Evolutionary conservation across 1,284 basidiomycete species (phyloP), one percentile per base, ranked within the genome.

Genomic region (Cryptococcus jaspeensis): DNA sequence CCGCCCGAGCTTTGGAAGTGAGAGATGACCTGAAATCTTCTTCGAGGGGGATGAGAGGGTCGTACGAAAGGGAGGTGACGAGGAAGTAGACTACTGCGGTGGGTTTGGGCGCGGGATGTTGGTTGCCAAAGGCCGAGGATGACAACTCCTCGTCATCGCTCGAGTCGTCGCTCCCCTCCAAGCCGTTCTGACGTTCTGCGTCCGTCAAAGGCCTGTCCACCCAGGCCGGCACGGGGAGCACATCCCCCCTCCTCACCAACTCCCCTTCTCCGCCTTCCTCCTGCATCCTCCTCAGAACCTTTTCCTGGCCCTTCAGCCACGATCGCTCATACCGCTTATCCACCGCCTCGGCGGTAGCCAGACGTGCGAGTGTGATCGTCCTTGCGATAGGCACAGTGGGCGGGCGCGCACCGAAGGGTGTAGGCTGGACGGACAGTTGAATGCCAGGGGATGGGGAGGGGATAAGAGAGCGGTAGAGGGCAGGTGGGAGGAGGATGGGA

Each of bases 281-380:
- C 15, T 51, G 38, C n/a, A n/a, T 12, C 20, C 39, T 52, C 25
- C 12, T 32, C 69, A 97, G 92, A 71, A 89, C 84, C 2, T 72
- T 59, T 55, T 85, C 87, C 59, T 98, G 77, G 5, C 86, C 85
- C 13, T 80, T 79, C 13, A 93, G 74, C 72, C 90, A 89, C 7
- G 85, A 73, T 0, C 81, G 71, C 68, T 96, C 89, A 67, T 90
- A 90, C 36, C 80, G 77, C 55, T 87, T 87, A 72, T 88, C 85
- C 5, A 84, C 85, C 1, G 89, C 86, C 59, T 88, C 77, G 0
- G 92, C 86, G 0, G 92, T 92, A 0, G 91, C 87, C 4, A 99
- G 81, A 18, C 92, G 84, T 2, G 92, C 87, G 38, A 99, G 80
- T 1, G 88, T 90, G 35, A 97, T 80, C 5, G 84, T 80, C 53